Base-by-base conservation (phyloP, 768 basidiomycete species). In the Kwoniella mangroviensis region DNA sequence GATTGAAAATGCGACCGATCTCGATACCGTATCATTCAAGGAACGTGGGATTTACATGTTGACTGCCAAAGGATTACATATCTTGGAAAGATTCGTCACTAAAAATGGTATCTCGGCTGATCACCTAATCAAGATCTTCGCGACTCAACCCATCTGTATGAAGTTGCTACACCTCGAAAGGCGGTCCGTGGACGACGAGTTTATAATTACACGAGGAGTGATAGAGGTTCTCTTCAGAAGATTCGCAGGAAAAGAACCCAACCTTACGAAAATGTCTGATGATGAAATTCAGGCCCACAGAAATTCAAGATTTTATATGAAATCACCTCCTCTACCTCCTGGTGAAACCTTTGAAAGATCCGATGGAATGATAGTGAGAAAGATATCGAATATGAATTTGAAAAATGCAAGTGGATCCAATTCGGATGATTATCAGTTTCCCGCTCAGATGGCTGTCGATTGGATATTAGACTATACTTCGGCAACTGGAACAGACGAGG, bases 391-490 rank as follows among this genome's bases (percentile, higher is more conserved):
- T 86, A 51, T 89, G 87, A 77, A 82, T 86, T 64, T 80, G 55
- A 80, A 77, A 73, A 76, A 72, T 49, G 41, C 43, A 15, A 49
- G 49, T 15, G 65, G 65, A n/a, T 10, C 56, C 19, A 49, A 12
- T 43, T 17, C 52, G 26, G 73, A 89, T 79, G 84, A 84, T 63
- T 83, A 84, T 63, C 92, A 92, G 76, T 98, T 99, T 81, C 85
- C 89, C 34, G 94, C 97, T 24, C 89, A 93, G 63, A 88, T 88
- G 55, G 94, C 92, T 0, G 86, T 98, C 65, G 95, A 98, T 84
- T 99, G 97, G 97, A 88, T 99, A 51, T 92, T 93, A 81, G 97
- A 99, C 83, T 97, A 94, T 76, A 94, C 97, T 0, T 97, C 95
- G 1, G 93, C 95, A 42, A 93, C 94, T 42, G 94, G 94, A 24